Percentiles rank a stretch among this genome's conserved stretches.
Conservation (phyloP, 176 grass and related monocot species). For the Pharus latifolius region DNA sequence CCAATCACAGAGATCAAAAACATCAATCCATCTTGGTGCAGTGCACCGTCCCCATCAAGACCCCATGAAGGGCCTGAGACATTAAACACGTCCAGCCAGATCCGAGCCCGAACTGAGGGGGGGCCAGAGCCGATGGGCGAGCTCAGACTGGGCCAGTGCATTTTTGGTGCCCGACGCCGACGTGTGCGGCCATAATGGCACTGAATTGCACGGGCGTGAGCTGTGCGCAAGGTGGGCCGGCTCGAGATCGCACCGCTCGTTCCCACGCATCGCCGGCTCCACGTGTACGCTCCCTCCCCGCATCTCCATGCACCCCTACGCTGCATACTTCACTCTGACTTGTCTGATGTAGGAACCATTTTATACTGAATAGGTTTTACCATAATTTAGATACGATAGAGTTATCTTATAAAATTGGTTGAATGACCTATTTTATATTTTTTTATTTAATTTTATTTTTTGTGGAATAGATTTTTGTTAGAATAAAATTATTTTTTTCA, state of each 20-base stretch:
- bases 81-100: not conserved
- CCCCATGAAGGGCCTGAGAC: not conserved
- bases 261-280: conserved; percentile 17
- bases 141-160: not conserved
- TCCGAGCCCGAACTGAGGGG: not conserved
- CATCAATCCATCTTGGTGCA: too few relatives aligned
- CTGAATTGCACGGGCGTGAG: conserved; percentile 8
- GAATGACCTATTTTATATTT: too few relatives aligned
- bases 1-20: not conserved
- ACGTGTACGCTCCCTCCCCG: conserved; percentile 13
- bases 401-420: too few relatives aligned
- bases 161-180: conserved; percentile 11
- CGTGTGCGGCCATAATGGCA: conserved; percentile 14
- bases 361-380: too few relatives aligned
- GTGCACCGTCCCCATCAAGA: not conserved
- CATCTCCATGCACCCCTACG: too few relatives aligned
- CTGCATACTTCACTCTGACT: too few relatives aligned
- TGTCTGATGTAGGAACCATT: too few relatives aligned
- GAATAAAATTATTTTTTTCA: too few relatives aligned
- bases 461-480: too few relatives aligned
- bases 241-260: not conserved
- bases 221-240: conserved; percentile 26
- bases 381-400: too few relatives aligned
- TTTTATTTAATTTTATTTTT: too few relatives aligned
- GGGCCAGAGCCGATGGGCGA: not conserved